Base-by-base conservation (phyloP, 2,329 filamentous ascomycete species). In the Helotiales sp. region DNA sequence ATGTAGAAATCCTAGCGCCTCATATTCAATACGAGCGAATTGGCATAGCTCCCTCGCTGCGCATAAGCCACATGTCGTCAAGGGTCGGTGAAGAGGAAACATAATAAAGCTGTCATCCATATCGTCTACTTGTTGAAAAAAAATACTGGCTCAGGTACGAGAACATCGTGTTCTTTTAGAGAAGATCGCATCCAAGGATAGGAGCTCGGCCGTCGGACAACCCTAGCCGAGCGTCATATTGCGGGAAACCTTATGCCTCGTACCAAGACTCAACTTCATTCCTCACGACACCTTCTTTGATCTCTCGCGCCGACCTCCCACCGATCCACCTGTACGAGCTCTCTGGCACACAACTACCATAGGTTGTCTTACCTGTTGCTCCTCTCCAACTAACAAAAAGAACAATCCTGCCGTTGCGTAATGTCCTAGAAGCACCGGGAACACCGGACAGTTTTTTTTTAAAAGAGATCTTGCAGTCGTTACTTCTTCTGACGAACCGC, bases 381-480 rank as follows among this genome's bases (percentile, higher is more conserved):
- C 34, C 8, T 22, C 4, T 13, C 19, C 6, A 10, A 24, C 40
- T 6, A 25, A 13, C 40, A 44, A 44, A 44, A 44, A 24, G 22
- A 25, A 44, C 10, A 24, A 24, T 13, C 22, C 15, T 9, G 12
- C 6, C 40, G 19, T 25, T 44, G 19, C 48, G 62, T 64, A 31
- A 58, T 51, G 48, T 34, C 44, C 38, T 59, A 36, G 60, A 52
- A 33, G 47, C 12, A 44, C 49, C 58, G 64, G 66, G 66, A 66
- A 59, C 57, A 31, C 60, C 68, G 67, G 65, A 61, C 46, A 55
- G 34, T 19, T 47, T 38, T 8, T 42, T 22, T 30, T 52, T 47
- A 40, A 55, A 25, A 40, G 31, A 38, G 27, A 38, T 30, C 24
- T 54, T 27, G 60, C 66, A 56, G 48, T 67, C 63, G 27, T 65